Evolutionary conservation across 768 basidiomycete genomes (phyloP).

Genomic region (Leccinellum rugosiceps): DNA sequence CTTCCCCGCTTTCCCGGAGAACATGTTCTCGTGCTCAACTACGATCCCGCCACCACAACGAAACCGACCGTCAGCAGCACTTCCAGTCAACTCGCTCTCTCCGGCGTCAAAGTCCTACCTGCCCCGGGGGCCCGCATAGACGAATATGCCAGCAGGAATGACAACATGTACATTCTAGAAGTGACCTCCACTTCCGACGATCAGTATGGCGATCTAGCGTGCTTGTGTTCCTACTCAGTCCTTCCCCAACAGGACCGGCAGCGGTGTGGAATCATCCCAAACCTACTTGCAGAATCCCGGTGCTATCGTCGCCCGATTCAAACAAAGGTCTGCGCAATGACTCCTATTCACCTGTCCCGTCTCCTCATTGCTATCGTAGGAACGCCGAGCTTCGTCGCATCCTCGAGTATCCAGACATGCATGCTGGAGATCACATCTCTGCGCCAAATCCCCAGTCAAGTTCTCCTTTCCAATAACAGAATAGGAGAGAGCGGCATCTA

Average conservation of each 20-base stretch:
- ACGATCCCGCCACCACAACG: conserved; percentile 43
- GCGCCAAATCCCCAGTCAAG: conserved; percentile 10
- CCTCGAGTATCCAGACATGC: conserved; percentile 46
- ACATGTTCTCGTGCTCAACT: conserved; percentile 73
- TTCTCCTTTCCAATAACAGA: conserved; percentile 5
- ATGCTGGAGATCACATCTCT: conserved; percentile 2
- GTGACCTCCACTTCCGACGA: conserved; percentile 52
- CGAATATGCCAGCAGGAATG: conserved; percentile 48
- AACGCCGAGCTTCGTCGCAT: conserved; percentile 54
- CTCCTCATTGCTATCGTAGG: conserved; percentile 31
- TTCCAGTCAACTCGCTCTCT: conserved; percentile 45
- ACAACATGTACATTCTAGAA: conserved; percentile 75
- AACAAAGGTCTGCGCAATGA: conserved; percentile 49
- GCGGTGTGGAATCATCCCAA: conserved; percentile 29
- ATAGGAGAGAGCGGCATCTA: not conserved
- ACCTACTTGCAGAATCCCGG: conserved; percentile 39
- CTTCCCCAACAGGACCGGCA: conserved; percentile 6
- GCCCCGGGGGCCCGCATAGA: conserved; percentile 69
- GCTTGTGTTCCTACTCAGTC: not conserved
- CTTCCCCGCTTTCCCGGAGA: conserved; percentile 59
- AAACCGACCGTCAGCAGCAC: conserved; percentile 51
- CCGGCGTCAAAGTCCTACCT: conserved; percentile 62
- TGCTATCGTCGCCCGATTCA: conserved; percentile 57
- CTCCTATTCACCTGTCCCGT: not conserved
- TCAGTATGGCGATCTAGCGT: conserved; percentile 27